Percentiles rank a stretch among this genome's conserved stretches.
Evolutionary conservation across 2,329 filamentous ascomycete genomes (phyloP).

Genomic region (Botrytis sinoallii): DNA sequence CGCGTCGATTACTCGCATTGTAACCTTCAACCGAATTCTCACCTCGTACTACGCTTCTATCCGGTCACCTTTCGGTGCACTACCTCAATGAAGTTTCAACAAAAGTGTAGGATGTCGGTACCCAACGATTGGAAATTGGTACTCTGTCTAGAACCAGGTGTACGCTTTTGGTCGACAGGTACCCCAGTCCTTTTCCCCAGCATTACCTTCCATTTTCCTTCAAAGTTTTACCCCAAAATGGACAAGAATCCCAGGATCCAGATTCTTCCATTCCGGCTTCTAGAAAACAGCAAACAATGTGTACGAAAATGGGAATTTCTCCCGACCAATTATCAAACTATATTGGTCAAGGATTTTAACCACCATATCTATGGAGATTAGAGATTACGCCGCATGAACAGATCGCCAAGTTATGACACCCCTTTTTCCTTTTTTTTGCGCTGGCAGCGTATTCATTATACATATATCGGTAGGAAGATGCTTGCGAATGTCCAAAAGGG

Average conservation of each 20-base stretch:
- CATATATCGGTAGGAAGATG: not conserved
- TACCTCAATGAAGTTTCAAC: not conserved
- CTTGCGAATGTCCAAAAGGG: not conserved
- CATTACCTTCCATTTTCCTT: not conserved
- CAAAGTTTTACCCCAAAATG: not conserved
- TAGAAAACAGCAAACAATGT: not conserved
- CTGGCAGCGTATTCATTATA: not conserved
- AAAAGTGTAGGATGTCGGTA: not conserved
- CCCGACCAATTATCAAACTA: not conserved
- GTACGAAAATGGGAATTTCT: not conserved
- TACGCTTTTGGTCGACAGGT: not conserved
- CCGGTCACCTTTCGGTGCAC: not conserved
- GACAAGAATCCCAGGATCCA: not conserved
- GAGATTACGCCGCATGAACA: not conserved
- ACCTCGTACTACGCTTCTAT: not conserved
- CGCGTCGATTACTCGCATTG: not conserved
- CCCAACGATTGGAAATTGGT: not conserved
- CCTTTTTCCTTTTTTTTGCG: not conserved
- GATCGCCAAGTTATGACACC: not conserved
- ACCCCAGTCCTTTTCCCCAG: conserved; percentile 2
- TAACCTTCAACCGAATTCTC: not conserved
- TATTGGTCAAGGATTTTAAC: not conserved
- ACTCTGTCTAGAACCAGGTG: not conserved
- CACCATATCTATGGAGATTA: not conserved
- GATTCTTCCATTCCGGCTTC: not conserved